Evolutionary conservation across 139 green algal species (phyloP).

Genomic region (Tetradesmus lagerheimii): DNA sequence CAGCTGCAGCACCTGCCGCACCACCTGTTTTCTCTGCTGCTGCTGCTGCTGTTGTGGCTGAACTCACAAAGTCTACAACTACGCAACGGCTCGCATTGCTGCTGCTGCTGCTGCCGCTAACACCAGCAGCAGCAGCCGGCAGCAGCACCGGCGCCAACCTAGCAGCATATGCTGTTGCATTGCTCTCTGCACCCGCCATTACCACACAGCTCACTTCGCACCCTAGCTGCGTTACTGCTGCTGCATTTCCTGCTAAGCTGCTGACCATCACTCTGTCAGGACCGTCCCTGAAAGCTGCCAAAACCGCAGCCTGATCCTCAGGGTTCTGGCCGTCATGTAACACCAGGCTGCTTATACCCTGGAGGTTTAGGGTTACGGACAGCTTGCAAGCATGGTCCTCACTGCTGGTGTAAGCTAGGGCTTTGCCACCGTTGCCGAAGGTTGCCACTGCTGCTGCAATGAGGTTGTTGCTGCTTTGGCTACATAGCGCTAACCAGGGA

Average conservation of each 20-base stretch:
- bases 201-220: not conserved
- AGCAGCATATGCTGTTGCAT: not conserved
- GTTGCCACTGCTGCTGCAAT: constrained; percentile 10
- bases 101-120: constrained; percentile 37
- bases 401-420: not conserved
- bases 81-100: not conserved
- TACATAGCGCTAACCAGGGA: not conserved
- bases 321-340: constrained; percentile 13
- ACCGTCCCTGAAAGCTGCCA: not conserved
- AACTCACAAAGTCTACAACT: not conserved
- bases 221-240: not conserved
- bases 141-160: constrained; percentile 17
- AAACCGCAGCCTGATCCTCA: constrained; percentile 2
- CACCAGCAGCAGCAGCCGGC: not conserved
- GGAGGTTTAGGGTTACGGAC: constrained; percentile 28
- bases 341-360: constrained; percentile 18
- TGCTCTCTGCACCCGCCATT: not conserved
- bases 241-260: not conserved
- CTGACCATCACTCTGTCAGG: constrained; percentile 18
- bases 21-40: not conserved
- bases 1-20: not conserved
- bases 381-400: not conserved
- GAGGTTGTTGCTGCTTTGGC: not conserved
- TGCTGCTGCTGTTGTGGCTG: constrained; percentile 12
- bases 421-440: constrained; percentile 13